Evolutionary conservation across 768 basidiomycete genomes (phyloP).

Genomic region (Sporobolomyces roseus): DNA sequence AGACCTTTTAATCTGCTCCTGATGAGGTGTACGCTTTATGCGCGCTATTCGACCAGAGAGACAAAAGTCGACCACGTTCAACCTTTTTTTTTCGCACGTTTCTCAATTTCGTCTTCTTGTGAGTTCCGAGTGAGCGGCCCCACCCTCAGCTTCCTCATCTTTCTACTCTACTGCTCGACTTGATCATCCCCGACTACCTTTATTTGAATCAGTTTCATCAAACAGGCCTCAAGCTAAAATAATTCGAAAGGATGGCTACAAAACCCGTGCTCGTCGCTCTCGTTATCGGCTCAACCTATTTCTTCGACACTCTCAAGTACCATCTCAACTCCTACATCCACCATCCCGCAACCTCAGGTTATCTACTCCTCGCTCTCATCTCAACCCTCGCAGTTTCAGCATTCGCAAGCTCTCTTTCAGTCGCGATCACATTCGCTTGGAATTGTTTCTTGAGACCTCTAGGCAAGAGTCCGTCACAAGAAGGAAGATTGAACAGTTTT

Average conservation of each 20-base stretch:
- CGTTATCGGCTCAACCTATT: background rate
- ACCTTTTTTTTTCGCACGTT: background rate
- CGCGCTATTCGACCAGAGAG: too few relatives aligned
- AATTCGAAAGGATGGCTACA: background rate
- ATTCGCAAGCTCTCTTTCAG: slow-evolving; percentile 2
- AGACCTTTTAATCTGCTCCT: too few relatives aligned
- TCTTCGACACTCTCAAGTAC: slow-evolving; percentile 16
- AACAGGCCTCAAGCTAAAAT: background rate
- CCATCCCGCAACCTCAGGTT: background rate
- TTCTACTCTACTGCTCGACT: background rate
- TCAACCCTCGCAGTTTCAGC: background rate
- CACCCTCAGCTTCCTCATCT: background rate
- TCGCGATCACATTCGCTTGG: slow-evolving; percentile 16
- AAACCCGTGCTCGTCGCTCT: background rate
- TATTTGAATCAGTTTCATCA: background rate
- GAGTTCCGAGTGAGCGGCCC: background rate
- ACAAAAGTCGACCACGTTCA: background rate
- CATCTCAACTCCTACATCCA: slow-evolving; percentile 12
- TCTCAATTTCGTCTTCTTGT: background rate
- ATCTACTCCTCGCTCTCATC: slow-evolving; percentile 7
- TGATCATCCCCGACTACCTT: background rate
- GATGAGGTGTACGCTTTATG: too few relatives aligned
- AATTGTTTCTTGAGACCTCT: slow-evolving; percentile 36
- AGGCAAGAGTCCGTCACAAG: slow-evolving; percentile 26
- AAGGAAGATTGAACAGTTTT: slow-evolving; percentile 31